Conservation (phyloP, 768 basidiomycete species). For the Lactifluus echinatus region DNA sequence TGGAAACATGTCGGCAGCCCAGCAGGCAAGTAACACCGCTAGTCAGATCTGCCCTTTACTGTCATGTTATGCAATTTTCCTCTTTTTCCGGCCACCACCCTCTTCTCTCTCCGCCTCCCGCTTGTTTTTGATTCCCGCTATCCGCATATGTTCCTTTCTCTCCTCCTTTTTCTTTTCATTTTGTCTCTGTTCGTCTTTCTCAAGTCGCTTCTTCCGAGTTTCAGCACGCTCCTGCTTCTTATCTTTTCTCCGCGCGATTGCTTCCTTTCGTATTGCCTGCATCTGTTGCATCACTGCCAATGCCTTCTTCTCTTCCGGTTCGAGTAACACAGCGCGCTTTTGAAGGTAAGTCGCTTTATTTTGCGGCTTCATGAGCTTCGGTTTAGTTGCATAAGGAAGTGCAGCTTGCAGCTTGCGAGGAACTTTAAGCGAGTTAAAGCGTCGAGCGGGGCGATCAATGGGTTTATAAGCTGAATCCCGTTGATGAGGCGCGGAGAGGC, state of each 20-base stretch:
- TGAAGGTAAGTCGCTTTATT: slow-evolving; percentile 77
- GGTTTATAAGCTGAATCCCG: slow-evolving; percentile 85
- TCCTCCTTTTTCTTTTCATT: slow-evolving; percentile 67
- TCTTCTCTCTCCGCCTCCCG: slow-evolving; percentile 53
- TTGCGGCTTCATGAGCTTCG: slow-evolving; percentile 73
- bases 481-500: slow-evolving; percentile 68
- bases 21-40: background rate
- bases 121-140: slow-evolving; percentile 63
- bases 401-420: slow-evolving; percentile 85
- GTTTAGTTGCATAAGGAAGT: slow-evolving; percentile 89
- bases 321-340: slow-evolving; percentile 90
- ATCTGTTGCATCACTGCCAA: slow-evolving; percentile 90
- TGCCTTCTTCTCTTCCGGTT: slow-evolving; percentile 91
- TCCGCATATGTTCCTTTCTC: slow-evolving; percentile 67
- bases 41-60: background rate
- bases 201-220: slow-evolving; percentile 61
- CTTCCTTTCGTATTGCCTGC: slow-evolving; percentile 83
- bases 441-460: slow-evolving; percentile 68
- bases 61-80: slow-evolving; percentile 32
- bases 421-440: slow-evolving; percentile 86
- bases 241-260: slow-evolving; percentile 65
- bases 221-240: slow-evolving; percentile 78
- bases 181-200: slow-evolving; percentile 55
- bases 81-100: slow-evolving; percentile 46
- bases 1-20: too few species aligned